Evolutionary conservation across 306 rosid species (phyloP).

Genomic region (Fagus sylvatica): DNA sequence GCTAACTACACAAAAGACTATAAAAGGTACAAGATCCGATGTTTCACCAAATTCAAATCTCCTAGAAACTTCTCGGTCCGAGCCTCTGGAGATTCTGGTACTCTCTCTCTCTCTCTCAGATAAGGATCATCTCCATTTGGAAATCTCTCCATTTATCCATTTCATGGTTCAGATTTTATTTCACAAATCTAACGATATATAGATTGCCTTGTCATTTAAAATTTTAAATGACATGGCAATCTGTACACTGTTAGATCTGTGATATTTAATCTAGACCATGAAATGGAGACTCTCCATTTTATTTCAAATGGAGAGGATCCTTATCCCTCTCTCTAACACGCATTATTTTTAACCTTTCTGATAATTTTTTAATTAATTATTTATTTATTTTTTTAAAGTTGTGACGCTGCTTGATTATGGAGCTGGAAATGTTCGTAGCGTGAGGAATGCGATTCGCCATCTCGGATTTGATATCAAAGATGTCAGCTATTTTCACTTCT

Average conservation of each 20-base stretch:
- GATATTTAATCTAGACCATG: too few relatives aligned
- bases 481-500: slow-evolving; percentile 39
- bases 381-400: slow-evolving; percentile 34
- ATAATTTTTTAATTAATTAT: background rate
- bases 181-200: too few relatives aligned
- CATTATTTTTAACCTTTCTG: background rate
- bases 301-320: too few relatives aligned
- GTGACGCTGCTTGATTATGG: slow-evolving; percentile 94
- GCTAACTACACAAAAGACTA: too few relatives aligned
- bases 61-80: slow-evolving; percentile 58
- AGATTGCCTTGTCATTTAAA: too few relatives aligned
- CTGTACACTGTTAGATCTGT: too few relatives aligned
- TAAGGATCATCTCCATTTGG: too few relatives aligned
- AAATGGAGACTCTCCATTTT: too few relatives aligned
- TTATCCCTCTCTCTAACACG: slow-evolving; percentile 14
- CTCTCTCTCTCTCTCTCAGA: slow-evolving; percentile 26
- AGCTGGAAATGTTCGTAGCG: slow-evolving; percentile 93
- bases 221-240: too few relatives aligned
- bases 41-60: slow-evolving; percentile 26
- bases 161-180: too few relatives aligned
- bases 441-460: slow-evolving; percentile 76
- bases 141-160: too few relatives aligned
- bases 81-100: slow-evolving; percentile 71
- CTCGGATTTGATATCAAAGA: slow-evolving; percentile 89
- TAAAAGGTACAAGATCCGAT: background rate